phyloP scores from a whole-genome alignment of 2,329 filamentous ascomycete species.

The Microthyrium microscopicum region DNA sequence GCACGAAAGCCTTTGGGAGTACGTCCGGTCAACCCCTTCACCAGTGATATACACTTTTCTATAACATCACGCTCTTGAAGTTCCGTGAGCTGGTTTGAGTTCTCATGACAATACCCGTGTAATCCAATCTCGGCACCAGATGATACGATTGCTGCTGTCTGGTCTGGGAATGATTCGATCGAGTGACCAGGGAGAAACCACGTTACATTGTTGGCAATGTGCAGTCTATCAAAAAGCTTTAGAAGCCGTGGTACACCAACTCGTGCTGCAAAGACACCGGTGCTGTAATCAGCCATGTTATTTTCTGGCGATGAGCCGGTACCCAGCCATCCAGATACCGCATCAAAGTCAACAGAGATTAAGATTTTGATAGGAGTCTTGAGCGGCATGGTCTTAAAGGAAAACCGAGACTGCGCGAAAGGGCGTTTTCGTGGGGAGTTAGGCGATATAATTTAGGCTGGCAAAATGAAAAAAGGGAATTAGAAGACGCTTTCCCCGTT shows the following conservation, averaged over 20 bases:
- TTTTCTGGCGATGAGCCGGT: constrained; percentile 37
- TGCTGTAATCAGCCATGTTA: constrained; percentile 37
- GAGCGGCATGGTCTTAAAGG: constrained; percentile 6
- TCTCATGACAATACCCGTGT: constrained; percentile 34
- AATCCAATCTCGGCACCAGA: constrained; percentile 37
- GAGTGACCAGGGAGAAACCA: constrained; percentile 46
- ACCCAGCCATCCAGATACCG: constrained; percentile 42
- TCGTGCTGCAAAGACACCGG: constrained; percentile 38
- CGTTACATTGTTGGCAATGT: constrained; percentile 35
- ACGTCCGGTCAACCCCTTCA: constrained; percentile 26
- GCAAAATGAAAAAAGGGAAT: not conserved
- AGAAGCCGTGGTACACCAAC: constrained; percentile 41
- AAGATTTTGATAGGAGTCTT: constrained; percentile 26
- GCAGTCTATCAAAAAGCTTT: constrained; percentile 34
- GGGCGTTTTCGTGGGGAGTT: constrained; percentile 9
- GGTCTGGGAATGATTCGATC: constrained; percentile 38
- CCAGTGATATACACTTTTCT: constrained; percentile 29
- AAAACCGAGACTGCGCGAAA: no score
- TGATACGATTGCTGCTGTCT: constrained; percentile 33
- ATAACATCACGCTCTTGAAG: constrained; percentile 34
- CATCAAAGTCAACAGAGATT: constrained; percentile 37
- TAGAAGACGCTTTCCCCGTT: constrained; percentile 13
- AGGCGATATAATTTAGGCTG: constrained; percentile 8
- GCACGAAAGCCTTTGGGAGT: constrained; percentile 33
- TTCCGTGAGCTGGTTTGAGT: constrained; percentile 27